Percentiles rank a stretch among this genome's conserved stretches.
Conservation (phyloP, 1,284 basidiomycete genomes). For the Apiotrichum mycotoxinovorans region DNA sequence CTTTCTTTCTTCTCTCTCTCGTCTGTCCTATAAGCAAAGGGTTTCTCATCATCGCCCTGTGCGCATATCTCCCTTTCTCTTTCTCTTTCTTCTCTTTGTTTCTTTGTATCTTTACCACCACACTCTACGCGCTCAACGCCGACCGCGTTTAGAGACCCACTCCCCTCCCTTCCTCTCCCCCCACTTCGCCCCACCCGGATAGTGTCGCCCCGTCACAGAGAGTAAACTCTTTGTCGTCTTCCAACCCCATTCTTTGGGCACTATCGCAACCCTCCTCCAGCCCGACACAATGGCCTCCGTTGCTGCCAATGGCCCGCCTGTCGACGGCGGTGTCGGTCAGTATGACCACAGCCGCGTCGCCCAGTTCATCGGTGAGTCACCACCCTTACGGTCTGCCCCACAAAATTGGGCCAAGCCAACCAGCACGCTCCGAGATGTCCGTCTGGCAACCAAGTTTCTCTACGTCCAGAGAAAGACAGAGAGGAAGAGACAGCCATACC, state of each 20-base stretch:
- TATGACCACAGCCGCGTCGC: slow-evolving; percentile 63
- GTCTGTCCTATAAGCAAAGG: neutral
- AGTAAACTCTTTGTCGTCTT: neutral
- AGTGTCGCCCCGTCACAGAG: neutral
- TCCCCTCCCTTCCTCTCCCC: neutral
- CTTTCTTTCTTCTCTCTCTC: neutral
- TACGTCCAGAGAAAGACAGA: no score
- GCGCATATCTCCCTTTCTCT: neutral
- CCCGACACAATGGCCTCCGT: slow-evolving; percentile 28
- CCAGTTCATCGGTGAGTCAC: slow-evolving; percentile 68
- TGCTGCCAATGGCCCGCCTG: slow-evolving; percentile 22
- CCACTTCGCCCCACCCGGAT: neutral
- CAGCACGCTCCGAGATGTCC: no score
- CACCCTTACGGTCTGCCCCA: neutral
- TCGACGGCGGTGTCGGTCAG: slow-evolving; percentile 21
- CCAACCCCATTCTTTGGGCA: neutral
- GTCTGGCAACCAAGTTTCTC: no score
- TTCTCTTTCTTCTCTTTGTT: neutral
- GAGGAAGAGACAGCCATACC: no score
- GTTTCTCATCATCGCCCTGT: neutral
- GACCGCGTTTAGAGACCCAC: neutral
- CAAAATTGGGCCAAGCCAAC: no score
- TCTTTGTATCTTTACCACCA: neutral
- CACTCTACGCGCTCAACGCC: neutral
- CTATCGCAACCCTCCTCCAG: no score